Base-by-base conservation (phyloP, 352 stramenopile species). In the Thalassiosira exigua region DNA sequence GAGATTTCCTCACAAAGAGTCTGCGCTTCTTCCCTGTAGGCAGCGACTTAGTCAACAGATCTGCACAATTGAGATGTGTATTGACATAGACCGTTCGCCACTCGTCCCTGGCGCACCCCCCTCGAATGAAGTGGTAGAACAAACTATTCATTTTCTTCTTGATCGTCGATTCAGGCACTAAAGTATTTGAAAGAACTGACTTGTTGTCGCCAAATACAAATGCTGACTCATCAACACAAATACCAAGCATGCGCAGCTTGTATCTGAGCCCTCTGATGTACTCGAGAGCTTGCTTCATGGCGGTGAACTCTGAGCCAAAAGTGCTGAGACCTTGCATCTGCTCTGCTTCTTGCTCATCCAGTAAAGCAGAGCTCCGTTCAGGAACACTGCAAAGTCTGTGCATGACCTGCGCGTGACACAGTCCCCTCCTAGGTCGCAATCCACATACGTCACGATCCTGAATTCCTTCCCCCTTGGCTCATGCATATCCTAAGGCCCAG, bases 301-400 rank as follows among this genome's bases (percentile, higher is more conserved):
- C 67, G 26, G 51, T 19, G 22, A 79, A 67, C 48, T 83, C 75
- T 62, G 9, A 42, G 26, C 26, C 24, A 66, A 79, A 84, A 4
- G 58, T 29, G 36, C 22, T 5, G 51, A 52, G 30, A 70, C 69
- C 36, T 87, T 69, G 48, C 85, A 54, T n/a, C 50, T 81, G 21
- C 44, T 26, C 58, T 89, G 78, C 44, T 81, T 78, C 75, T 89
- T 87, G 0, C 53, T 70, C 14, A 78, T 46, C 82, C 82, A 89
- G 1, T 64, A 11, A 39, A 87, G 82, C 14, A 74, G 52, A 4
- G 79, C 52, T 9, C 44, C 57, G 36, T 87, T 89, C 0, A 78
- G 21, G 61, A 79, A 87, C 0, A 89, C 42, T 12, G 87, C 24
- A 33, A 83, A 76, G 12, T 75, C 79, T 22, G 79, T 77, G 9